Evolutionary conservation across 306 rosid species (phyloP), one percentile per base, ranked within the genome.

Genomic region (Potentilla sterilis): DNA sequence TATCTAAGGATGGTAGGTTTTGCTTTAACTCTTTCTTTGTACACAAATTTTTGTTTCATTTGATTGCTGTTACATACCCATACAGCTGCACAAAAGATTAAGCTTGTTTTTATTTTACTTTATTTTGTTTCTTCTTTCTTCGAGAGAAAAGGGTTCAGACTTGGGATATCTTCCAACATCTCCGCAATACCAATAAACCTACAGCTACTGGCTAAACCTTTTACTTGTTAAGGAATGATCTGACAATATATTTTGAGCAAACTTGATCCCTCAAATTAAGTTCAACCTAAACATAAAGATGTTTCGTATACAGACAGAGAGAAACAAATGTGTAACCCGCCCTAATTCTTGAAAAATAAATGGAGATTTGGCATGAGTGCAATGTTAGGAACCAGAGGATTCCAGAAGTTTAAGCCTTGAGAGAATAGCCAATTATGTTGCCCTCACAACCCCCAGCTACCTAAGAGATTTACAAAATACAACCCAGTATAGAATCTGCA

Each of bases 1-100:
- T 85, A 82, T 87, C 92, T 82, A 89, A 89, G 86, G 98, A 91
- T 89, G 98, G 98, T 91, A 87, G 74, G 85, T 64, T 88, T 83
- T 64, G 38, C 46, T 28, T 15, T 41, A 40, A 47, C 69, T 59
- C n/a, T 77, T 70, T 77, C 73, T 51, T 68, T 77, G 47, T 48
- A 35, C 78, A 62, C 24, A 15, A 61, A 13, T 61, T 61, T 61
- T 61, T 61, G 66, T 59, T 28, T 24, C 40, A 3, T 59, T 13
- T 24, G 19, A 61, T 61, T 32, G 66, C 40, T 61, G 38, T 12
- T 58, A 59, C 28, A 1, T 28, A 11, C 18, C 9, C 9, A 41
- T 41, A 38, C 6, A 41, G 32, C 37, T 21, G 64, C 64, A 9
- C 14, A 28, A 13, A 57, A 13, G 18, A 12, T 59, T 59, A 28